Evolutionary conservation across 169 alveolate species (phyloP).

Genomic region (Haemoproteus tartakovskyi): DNA sequence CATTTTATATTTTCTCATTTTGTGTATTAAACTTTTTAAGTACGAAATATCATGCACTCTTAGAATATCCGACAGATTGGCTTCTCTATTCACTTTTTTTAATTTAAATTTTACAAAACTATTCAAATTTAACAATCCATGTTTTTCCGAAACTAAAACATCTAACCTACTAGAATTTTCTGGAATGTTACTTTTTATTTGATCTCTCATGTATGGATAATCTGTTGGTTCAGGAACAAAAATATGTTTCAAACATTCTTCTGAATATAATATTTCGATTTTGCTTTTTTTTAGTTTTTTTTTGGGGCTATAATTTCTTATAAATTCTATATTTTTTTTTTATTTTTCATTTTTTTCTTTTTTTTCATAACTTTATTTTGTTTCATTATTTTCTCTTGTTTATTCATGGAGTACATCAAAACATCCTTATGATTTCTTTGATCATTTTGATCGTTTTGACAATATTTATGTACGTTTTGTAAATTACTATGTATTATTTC

Average conservation of each 20-base stretch:
- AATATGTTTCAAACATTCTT: slow-evolving; percentile 81
- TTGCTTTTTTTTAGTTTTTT: slow-evolving; percentile 3
- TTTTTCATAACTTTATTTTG: no score
- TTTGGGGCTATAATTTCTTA: background rate
- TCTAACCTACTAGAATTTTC: slow-evolving; percentile 90
- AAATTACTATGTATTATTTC: no score
- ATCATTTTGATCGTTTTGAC: no score
- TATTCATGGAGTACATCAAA: no score
- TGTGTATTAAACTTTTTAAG: slow-evolving; percentile 77
- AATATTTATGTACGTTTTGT: no score
- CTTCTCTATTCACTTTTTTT: slow-evolving; percentile 80
- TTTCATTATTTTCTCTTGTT: no score
- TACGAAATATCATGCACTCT: slow-evolving; percentile 94
- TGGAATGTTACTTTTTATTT: slow-evolving; percentile 81
- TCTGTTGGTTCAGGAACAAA: slow-evolving; percentile 90
- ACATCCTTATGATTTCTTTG: no score
- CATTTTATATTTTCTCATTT: slow-evolving; percentile 46
- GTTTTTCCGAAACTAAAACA: slow-evolving; percentile 81
- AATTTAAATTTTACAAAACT: slow-evolving; percentile 79
- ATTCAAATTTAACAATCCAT: slow-evolving; percentile 82
- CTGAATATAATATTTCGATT: slow-evolving; percentile 47
- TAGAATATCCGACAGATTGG: slow-evolving; percentile 88
- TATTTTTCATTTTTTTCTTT: no score
- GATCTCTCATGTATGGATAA: slow-evolving; percentile 80
- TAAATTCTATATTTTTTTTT: background rate